A percentile compares a stretch with the other conserved stretches of the same genome.
Conservation (phyloP, 1,284 basidiomycete species). For the Sanghuangporus weigelae region DNA sequence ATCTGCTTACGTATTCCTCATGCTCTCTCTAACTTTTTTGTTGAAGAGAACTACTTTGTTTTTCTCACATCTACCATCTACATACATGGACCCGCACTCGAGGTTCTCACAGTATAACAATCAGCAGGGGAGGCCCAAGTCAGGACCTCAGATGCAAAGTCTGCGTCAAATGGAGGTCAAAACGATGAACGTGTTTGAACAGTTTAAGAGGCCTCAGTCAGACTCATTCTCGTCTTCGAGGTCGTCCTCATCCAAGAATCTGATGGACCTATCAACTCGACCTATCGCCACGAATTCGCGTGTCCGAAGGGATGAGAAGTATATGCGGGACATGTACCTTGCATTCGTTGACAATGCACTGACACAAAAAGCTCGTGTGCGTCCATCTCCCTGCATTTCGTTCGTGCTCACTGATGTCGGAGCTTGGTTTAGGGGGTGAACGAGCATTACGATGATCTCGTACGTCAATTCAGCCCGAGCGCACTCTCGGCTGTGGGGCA, state of each 20-base stretch:
- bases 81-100: constrained; percentile 69
- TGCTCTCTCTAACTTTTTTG: not conserved
- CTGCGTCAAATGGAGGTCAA: constrained; percentile 46
- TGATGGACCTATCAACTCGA: constrained; percentile 31
- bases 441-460: constrained; percentile 65
- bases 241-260: not conserved
- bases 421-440: constrained; percentile 46
- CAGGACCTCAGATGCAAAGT: constrained; percentile 46
- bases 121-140: constrained; percentile 51
- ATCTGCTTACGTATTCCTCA: not conserved
- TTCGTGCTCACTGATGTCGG: not conserved
- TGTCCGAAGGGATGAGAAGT: constrained; percentile 69
- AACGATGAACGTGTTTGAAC: constrained; percentile 33
- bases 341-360: constrained; percentile 81
- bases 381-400: constrained; percentile 27
- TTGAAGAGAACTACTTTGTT: not conserved
- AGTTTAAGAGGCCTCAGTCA: constrained; percentile 23
- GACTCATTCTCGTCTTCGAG: not conserved
- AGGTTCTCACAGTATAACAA: constrained; percentile 62
- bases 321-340: constrained; percentile 79
- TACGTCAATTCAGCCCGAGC: constrained; percentile 64
- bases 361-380: constrained; percentile 64
- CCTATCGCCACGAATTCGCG: constrained; percentile 74
- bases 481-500: constrained; percentile 24
- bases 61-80: too few relatives aligned